These are phyloP conservation scores for Linum tenue DNA, from an alignment of 345 rosid species.

Conservation along the genomic window DNA sequence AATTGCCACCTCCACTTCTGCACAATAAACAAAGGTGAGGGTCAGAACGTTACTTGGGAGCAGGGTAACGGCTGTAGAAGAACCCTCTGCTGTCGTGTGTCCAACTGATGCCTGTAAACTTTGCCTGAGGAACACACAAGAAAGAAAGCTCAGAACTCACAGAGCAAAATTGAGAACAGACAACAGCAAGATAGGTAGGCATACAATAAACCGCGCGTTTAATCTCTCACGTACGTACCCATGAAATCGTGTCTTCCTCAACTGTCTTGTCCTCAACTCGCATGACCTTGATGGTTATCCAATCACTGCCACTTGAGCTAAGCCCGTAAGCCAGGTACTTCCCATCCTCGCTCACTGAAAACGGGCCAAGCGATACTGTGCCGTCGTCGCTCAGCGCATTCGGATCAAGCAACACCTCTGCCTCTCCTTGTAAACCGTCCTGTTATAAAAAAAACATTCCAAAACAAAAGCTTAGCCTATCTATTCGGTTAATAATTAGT, in stretches of 20 bases:
- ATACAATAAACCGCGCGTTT: neutral
- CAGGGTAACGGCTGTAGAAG: slow-evolving; percentile 85
- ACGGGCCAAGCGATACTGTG: slow-evolving; percentile 49
- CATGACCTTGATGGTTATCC: slow-evolving; percentile 75
- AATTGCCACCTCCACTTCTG: neutral
- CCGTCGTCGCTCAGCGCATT: slow-evolving; percentile 85
- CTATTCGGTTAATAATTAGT: no score
- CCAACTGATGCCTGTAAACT: slow-evolving; percentile 75
- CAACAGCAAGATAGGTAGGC: neutral
- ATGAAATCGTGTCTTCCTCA: slow-evolving; percentile 59
- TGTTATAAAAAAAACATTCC: slow-evolving; percentile 12
- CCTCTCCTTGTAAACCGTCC: slow-evolving; percentile 65
- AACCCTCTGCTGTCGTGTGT: slow-evolving; percentile 78
- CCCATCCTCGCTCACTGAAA: slow-evolving; percentile 56
- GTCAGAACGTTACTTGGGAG: slow-evolving; percentile 51
- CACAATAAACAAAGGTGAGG: slow-evolving; percentile 6
- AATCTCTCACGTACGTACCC: slow-evolving; percentile 33
- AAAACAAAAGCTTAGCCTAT: neutral
- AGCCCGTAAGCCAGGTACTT: slow-evolving; percentile 70
- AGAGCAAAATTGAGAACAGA: neutral
- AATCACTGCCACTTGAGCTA: slow-evolving; percentile 85
- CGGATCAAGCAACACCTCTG: slow-evolving; percentile 79
- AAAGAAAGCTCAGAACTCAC: neutral
- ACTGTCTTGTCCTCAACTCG: slow-evolving; percentile 46
- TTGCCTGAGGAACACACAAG: slow-evolving; percentile 40